Percentiles rank a stretch among this genome's conserved stretches.
Conservation (phyloP, 2,329 filamentous ascomycete genomes). For the Geosmithia flava region DNA sequence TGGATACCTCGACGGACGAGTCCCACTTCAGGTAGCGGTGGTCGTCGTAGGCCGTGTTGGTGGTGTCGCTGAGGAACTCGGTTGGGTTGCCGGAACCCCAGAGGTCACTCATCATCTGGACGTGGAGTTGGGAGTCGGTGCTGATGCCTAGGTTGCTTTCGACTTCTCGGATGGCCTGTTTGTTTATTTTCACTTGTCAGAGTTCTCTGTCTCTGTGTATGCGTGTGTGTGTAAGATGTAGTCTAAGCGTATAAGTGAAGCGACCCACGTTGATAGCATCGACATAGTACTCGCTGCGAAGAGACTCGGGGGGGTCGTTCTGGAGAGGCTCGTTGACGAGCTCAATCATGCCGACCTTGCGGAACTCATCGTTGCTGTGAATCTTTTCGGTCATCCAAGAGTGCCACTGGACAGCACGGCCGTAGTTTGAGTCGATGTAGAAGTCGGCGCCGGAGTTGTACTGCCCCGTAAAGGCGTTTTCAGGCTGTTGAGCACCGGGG, state of each 20-base stretch:
- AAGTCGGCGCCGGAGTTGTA: constrained; percentile 24
- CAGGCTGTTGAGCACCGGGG: constrained; percentile 31
- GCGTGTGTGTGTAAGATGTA: neutral
- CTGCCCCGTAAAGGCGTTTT: constrained; percentile 34
- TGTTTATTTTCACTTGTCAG: neutral
- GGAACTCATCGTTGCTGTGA: constrained; percentile 32
- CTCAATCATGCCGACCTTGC: constrained; percentile 46
- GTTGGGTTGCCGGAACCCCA: constrained; percentile 46
- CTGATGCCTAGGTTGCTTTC: constrained; percentile 31
- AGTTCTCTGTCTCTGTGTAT: neutral
- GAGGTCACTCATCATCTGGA: constrained; percentile 1
- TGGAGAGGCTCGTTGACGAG: constrained; percentile 45
- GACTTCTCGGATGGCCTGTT: constrained; percentile 28
- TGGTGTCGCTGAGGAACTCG: constrained; percentile 25
- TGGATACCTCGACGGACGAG: constrained; percentile 23
- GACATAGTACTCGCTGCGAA: constrained; percentile 1
- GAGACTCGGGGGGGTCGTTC: constrained; percentile 7
- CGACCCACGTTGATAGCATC: constrained; percentile 1
- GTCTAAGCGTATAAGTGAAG: neutral
- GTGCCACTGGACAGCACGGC: constrained; percentile 41
- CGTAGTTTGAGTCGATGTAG: constrained; percentile 43
- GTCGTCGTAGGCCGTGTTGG: constrained; percentile 40
- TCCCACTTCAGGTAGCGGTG: constrained; percentile 48
- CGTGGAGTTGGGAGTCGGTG: constrained; percentile 30
- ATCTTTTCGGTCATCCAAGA: constrained; percentile 39